Base-by-base conservation (phyloP, 129 eudicot species). In the Pseudognaphalium luteoalbum region DNA sequence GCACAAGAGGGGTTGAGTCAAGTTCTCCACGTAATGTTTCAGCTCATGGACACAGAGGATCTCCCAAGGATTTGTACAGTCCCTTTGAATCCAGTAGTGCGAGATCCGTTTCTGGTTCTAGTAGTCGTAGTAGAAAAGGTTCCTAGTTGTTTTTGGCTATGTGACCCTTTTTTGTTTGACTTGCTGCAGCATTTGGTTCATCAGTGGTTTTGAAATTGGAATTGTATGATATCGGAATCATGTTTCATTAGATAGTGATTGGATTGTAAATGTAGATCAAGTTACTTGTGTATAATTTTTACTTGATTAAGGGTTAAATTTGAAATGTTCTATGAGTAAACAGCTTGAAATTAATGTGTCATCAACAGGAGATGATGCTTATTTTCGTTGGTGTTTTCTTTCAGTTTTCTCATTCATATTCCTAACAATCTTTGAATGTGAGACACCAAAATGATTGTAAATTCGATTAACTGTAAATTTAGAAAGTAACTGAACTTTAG, bases 91-190 rank as follows among this genome's bases (percentile, higher is more conserved):
- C 87, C n/a, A 63, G 75, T 66, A 86, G 56, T 5, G 5, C 57
- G 78, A 88, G 87, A 88, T 82, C 72, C 25, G 83, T 81, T 44
- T 76, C 85, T 21, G 84, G 91, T 76, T 70, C 88, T 68, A 78
- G 96, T 42, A 88, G 89, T 82, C 88, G 94, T 50, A 86, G 90
- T 72, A 78, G 86, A 80, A 86, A 81, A 79, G 87, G 88, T 19
- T 88, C 84, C 17, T 86, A 83, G 81, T 77, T 39, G 19, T 79
- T 44, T 57, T 22, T 28, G 6, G 63, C 20, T 21, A 11, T 42
- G 39, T 50, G 37, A 9, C 41, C 37, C 39, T 16, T 65, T 41
- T 9, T 61, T 30, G 61, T 39, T 42, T 30, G 16, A 29, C 15
- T 29, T 75, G 68, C 15, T 61, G 28, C 74, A 28, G 37, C 78